phyloP scores from a whole-genome alignment of 1,284 basidiomycete genomes.

The Athelia sp. region DNA sequence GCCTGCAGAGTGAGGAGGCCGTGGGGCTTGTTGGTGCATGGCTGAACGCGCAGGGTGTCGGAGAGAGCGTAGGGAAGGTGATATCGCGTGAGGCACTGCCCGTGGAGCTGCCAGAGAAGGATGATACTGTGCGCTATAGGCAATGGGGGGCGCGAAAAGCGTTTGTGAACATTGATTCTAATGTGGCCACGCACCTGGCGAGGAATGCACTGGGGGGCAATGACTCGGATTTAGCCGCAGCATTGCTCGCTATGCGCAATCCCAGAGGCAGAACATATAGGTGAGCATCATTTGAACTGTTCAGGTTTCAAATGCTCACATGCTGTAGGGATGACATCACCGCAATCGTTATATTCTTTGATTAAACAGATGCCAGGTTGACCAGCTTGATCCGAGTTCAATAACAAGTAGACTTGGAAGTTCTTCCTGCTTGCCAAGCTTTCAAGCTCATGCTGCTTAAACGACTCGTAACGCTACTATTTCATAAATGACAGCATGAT shows the following conservation, averaged over 20 bases:
- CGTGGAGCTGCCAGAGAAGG: constrained; percentile 15
- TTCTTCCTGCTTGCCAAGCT: no score
- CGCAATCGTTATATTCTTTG: constrained; percentile 11
- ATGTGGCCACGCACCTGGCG: constrained; percentile 49
- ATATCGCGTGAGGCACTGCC: constrained; percentile 16
- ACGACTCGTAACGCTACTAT: no score
- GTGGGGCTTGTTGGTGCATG: constrained; percentile 51
- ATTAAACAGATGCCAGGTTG: no score
- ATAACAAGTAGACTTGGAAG: no score
- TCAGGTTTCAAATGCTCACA: neutral
- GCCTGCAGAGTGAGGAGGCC: constrained; percentile 52
- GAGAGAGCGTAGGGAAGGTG: constrained; percentile 8
- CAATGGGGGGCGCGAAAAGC: constrained; percentile 37
- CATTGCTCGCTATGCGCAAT: constrained; percentile 37
- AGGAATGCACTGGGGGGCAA: constrained; percentile 60
- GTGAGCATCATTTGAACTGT: constrained; percentile 17
- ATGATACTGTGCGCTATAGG: constrained; percentile 27
- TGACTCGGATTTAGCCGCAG: constrained; percentile 40
- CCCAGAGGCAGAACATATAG: constrained; percentile 31
- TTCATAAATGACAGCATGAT: no score
- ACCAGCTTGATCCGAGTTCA: no score
- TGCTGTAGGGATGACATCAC: constrained; percentile 11
- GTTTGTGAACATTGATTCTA: constrained; percentile 41
- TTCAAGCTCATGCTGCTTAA: no score
- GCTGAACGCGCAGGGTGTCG: constrained; percentile 22